phyloP scores from a whole-genome alignment of 192 early-diverging fungal species.

The Coemansia sp. region DNA sequence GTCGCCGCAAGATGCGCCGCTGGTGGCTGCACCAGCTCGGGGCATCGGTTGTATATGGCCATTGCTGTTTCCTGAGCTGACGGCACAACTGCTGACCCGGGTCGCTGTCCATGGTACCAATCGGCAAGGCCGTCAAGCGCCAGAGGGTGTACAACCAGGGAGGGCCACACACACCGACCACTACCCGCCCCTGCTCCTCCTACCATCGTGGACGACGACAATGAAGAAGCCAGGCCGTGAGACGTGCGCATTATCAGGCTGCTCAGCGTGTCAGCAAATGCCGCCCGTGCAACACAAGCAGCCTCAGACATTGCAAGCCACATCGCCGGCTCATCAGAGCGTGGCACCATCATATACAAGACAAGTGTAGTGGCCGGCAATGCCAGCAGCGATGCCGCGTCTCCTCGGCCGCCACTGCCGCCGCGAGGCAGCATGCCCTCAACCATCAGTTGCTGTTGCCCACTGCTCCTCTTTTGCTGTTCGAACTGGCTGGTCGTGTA shows the following conservation, averaged over 20 bases:
- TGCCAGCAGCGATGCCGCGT: background rate
- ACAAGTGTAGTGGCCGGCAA: constrained; percentile 29
- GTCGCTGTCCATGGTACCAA: constrained; percentile 20
- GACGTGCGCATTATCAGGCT: constrained; percentile 37
- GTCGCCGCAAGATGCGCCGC: background rate
- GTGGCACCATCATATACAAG: constrained; percentile 44
- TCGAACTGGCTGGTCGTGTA: constrained; percentile 42
- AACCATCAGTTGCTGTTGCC: background rate
- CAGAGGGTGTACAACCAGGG: constrained; percentile 47
- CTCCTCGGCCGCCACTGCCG: constrained; percentile 9
- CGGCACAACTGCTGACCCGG: background rate
- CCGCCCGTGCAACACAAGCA: constrained; percentile 12
- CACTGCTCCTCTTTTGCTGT: constrained; percentile 23
- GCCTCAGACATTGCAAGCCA: constrained; percentile 47
- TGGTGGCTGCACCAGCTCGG: constrained; percentile 24
- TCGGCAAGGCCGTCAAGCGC: constrained; percentile 32
- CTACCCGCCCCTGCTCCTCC: background rate
- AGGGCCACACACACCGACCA: constrained; percentile 29
- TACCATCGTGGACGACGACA: background rate
- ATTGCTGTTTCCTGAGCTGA: constrained; percentile 31
- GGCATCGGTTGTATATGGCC: constrained; percentile 43
- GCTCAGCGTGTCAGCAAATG: constrained; percentile 31
- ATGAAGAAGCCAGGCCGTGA: constrained; percentile 23
- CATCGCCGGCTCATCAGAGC: constrained; percentile 12
- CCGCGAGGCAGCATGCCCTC: background rate